phyloP scores from a whole-genome alignment of 163 green algal genomes.

The Scenedesmus sp. region DNA sequence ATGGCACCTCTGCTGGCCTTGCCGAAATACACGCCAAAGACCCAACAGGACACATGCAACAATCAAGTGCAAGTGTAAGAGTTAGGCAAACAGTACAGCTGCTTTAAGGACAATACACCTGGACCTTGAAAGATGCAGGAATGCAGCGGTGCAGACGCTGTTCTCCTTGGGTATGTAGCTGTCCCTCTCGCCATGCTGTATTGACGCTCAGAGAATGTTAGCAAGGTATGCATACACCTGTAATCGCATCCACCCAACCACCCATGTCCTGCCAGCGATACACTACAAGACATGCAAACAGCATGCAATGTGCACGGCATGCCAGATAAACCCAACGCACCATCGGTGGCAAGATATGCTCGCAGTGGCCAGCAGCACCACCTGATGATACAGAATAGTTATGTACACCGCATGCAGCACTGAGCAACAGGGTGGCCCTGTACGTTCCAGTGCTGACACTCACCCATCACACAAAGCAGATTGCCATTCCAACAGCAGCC shows the following conservation, averaged over 20 bases:
- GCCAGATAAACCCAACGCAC: too few species aligned
- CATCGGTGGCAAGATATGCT: background rate
- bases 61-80: background rate
- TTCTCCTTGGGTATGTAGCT: too few species aligned
- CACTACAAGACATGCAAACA: too few species aligned
- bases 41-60: too few species aligned
- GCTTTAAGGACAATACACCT: background rate
- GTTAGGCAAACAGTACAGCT: background rate
- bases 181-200: background rate
- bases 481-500: background rate
- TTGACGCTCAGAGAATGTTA: background rate
- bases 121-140: background rate
- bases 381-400: background rate
- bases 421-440: background rate
- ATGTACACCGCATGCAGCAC: background rate
- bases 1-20: too few species aligned
- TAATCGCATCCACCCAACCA: background rate
- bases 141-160: too few species aligned
- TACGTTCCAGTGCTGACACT: background rate
- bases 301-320: too few species aligned
- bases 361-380: background rate
- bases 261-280: background rate
- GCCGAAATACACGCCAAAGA: too few species aligned
- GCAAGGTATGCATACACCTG: background rate
- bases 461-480: background rate